These are phyloP conservation scores for Phytopythium delawarense DNA, from an alignment of 352 stramenopile genomes.

Conservation along the genomic window DNA sequence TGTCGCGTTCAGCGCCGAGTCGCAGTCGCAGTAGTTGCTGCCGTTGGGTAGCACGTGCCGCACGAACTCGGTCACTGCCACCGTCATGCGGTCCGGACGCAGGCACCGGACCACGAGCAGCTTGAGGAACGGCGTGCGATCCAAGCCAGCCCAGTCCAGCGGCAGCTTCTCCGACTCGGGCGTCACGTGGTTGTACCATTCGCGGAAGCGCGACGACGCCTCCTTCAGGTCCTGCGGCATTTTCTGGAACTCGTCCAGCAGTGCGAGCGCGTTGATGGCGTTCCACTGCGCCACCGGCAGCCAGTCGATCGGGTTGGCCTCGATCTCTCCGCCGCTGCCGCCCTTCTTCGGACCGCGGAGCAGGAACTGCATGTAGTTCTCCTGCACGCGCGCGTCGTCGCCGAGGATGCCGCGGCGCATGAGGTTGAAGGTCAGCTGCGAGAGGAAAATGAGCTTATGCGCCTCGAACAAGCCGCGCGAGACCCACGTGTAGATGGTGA, in stretches of 20 bases:
- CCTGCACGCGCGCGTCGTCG: conserved; percentile 91
- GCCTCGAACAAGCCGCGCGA: conserved; percentile 94
- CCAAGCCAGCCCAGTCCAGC: conserved; percentile 95
- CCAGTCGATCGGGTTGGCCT: conserved; percentile 87
- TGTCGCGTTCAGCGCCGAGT: conserved; percentile 94
- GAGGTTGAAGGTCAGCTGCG: conserved; percentile 96
- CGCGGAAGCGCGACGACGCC: conserved; percentile 93
- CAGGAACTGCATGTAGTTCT: conserved; percentile 97
- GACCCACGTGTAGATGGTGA: conserved; percentile 97
- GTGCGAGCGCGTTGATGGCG: conserved; percentile 85
- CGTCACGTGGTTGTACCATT: conserved; percentile 97
- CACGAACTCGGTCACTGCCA: conserved; percentile 95
- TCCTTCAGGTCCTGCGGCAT: conserved; percentile 96
- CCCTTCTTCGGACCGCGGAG: conserved; percentile 85
- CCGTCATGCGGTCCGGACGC: conserved; percentile 93
- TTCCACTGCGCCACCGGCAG: conserved; percentile 91
- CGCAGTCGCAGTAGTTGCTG: conserved; percentile 94
- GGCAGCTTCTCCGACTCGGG: conserved; percentile 97
- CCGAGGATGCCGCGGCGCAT: conserved; percentile 95
- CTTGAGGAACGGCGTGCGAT: conserved; percentile 95
- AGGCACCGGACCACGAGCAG: conserved; percentile 94
- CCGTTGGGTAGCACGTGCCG: conserved; percentile 91
- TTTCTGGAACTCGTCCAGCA: conserved; percentile 96
- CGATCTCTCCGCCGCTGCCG: conserved; percentile 35
- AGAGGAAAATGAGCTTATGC: conserved; percentile 97